Conservation (phyloP, 257 asterid species). For the Verbascum thapsus region DNA sequence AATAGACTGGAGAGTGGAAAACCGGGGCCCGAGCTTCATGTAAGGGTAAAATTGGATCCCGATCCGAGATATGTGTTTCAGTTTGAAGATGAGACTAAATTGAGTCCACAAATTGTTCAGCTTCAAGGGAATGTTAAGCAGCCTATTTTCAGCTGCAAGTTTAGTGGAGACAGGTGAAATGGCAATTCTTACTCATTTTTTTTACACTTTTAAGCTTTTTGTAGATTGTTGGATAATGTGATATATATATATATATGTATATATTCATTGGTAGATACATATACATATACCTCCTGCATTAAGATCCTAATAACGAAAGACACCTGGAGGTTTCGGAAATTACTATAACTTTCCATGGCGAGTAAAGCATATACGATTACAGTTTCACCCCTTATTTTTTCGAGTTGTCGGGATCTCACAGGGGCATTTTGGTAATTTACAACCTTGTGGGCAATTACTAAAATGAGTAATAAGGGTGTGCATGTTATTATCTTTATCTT, state of each 20-base stretch:
- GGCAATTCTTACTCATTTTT: conserved; percentile 2
- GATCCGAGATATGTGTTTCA: conserved; percentile 94
- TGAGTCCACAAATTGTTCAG: conserved; percentile 90
- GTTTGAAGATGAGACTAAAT: conserved; percentile 83
- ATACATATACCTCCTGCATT: too few species aligned
- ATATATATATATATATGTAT: too few species aligned
- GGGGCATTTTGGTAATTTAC: too few species aligned
- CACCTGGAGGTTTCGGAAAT: too few species aligned
- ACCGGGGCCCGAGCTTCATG: conserved; percentile 79
- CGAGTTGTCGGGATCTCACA: too few species aligned
- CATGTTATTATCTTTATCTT: neutral
- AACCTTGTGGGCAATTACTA: too few species aligned
- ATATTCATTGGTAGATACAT: too few species aligned
- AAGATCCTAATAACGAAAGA: too few species aligned
- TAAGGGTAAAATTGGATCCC: conserved; percentile 86
- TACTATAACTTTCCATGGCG: too few species aligned
- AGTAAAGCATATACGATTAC: too few species aligned
- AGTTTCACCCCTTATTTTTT: too few species aligned
- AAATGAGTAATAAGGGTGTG: too few species aligned
- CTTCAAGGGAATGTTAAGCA: conserved; percentile 82
- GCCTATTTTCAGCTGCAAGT: conserved; percentile 97
- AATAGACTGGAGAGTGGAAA: conserved; percentile 66
- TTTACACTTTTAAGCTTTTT: conserved; percentile 2
- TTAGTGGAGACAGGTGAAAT: conserved; percentile 81
- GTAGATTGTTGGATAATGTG: neutral